Base-by-base conservation (phyloP, 2,329 filamentous ascomycete genomes). In the Nemania abortiva region DNA sequence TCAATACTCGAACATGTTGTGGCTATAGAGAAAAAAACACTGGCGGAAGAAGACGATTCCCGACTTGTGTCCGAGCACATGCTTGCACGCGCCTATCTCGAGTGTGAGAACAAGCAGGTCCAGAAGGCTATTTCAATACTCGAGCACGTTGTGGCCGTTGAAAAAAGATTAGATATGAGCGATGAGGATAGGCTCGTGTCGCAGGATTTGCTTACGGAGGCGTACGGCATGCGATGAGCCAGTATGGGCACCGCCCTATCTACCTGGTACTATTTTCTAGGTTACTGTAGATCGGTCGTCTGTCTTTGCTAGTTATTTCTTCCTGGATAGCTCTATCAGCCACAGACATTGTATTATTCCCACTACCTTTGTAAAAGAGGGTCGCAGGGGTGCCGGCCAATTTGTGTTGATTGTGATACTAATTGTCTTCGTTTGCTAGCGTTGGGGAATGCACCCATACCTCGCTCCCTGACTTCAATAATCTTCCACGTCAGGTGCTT, bases 81-180 rank as follows among this genome's bases (percentile, higher is more conserved):
- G 22, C 60, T 63, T 29, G 59, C 49, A 20, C 18, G 34, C 1
- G 59, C 59, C 11, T 63, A 63, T 22, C n/a, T 63, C n/a, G n/a
- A n/a, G n/a, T n/a, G n/a, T 15, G 7, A 27, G 2, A 29, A 31
- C 18, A 3, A 31, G n/a, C 50, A 27, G 27, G 39, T 39, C 20
- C 45, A 37, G 13, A 11, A 52, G 15, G 56, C 39, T 10, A 20
- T 49, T 3, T 37, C 9, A 15, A n/a, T 55, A 2, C 53, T 55
- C 20, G 55, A 60, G 42, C 49, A 54, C 24, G 49, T 63, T 29
- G 59, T 53, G 24, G 6, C 6, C 18, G 29, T 62, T 45, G 47
- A 54, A 3, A 54, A 42, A 34, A 24, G 22, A 56, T n/a, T 63
- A 27, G 52, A 56, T 22, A 45, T 56, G 52, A 63, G 61, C 52